Conservation (phyloP, 2,329 filamentous ascomycete species). For the Thielaviopsis populi region DNA sequence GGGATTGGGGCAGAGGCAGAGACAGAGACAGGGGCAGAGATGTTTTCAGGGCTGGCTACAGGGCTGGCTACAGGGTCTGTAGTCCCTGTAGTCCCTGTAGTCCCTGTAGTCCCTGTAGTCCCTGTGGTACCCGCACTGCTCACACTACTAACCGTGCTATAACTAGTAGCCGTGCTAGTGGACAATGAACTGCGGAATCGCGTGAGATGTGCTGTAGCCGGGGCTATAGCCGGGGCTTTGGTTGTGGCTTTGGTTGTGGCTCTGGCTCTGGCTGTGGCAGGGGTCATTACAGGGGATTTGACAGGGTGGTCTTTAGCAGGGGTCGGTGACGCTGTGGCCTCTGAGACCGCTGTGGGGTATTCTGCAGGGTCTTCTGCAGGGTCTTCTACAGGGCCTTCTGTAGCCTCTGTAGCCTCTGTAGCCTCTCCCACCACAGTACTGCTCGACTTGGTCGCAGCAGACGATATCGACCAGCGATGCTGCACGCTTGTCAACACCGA, state of each 20-base stretch:
- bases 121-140: not conserved
- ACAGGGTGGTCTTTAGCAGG: not conserved
- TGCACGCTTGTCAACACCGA: not conserved
- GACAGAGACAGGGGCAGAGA: not conserved
- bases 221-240: not conserved
- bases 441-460: not conserved
- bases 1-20: not conserved
- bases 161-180: conserved; percentile 4
- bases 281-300: not conserved
- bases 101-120: not conserved
- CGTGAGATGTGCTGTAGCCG: not conserved
- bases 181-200: not conserved
- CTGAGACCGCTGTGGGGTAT: not conserved
- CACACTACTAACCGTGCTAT: not conserved
- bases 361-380: not conserved
- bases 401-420: not conserved
- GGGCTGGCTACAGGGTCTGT: not conserved
- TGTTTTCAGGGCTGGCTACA: not conserved
- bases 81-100: not conserved
- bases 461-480: not conserved
- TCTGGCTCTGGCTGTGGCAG: not conserved
- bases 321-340: not conserved
- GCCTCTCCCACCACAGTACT: not conserved
- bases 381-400: not conserved
- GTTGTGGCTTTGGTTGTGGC: not conserved